Base-by-base conservation (phyloP, 2,329 filamentous ascomycete genomes). In the Fusarium solani-melongenae region DNA sequence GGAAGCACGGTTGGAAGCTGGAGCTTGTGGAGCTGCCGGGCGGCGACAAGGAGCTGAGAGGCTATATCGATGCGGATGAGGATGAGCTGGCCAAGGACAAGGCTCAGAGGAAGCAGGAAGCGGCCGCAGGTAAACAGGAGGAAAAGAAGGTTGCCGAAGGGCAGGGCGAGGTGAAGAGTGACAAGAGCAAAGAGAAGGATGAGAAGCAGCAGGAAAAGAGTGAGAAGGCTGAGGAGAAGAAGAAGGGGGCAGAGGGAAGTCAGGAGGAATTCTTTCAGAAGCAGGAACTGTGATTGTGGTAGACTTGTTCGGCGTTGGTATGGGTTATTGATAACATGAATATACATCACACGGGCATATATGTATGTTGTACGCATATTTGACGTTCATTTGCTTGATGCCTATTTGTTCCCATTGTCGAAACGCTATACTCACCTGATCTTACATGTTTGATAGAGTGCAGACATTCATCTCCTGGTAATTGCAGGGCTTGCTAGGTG, bases 1-100 rank as follows among this genome's bases (percentile, higher is more conserved):
- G 91, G 4, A 90, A 92, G 9, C 89, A 91, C 73, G 90, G 91
- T 17, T 98, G 95, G 94, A 93, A 91, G 77, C 84, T 98, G 67
- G 93, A 96, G 81, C 86, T 96, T 15, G 89, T 96, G 1, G 92
- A 96, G 77, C 86, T 90, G 12, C 89, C 92, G 1, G 75, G 70
- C 2, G 87, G 89, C 24, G 84, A 86, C 6, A 78, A 83, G 70
- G 92, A 94, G 79, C 89, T 96, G 44, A 85, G 92, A 51, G 93
- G 92, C 0, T 89, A 93, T 46, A 88, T 96, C 17, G 91, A 92
- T 31, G 87, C 89, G 2, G 86, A 89, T 1, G 85, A 87, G 11
- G 81, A 84, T 10, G 80, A 73, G 41, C 39, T 73, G n/a, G 74
- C 66, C 41, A 72, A 76, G 58, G 70, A 71, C 39, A 59, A 69